Evolutionary conservation across 1,139 yeast species (phyloP), one percentile per base, ranked within the genome.

Genomic region (Saccharomycopsis hybrid): DNA sequence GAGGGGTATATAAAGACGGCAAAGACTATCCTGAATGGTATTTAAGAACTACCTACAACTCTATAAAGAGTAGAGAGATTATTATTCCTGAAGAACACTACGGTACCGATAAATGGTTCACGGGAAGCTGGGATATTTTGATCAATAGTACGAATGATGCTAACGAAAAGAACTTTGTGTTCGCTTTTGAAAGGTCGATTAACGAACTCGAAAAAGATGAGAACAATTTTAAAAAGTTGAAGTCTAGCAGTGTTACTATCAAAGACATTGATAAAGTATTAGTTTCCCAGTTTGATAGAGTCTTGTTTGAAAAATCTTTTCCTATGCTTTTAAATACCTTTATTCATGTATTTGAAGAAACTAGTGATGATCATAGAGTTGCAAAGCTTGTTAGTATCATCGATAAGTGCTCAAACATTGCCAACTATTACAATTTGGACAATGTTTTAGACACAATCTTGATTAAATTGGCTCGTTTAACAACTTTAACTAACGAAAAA

Each of bases 31-130:
- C 95, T 1, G 78, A 75, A 44, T 85, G 94, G 92, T 89, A 87
- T 59, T 71, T 92, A 56, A 80, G 83, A 52, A 85, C 78, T 57
- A 88, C 92, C 39, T 94, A 85, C 64, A 70, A 75, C 39, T 85
- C 95, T 1, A 90, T 94, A 53, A 77, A 79, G 56, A 88, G 84
- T 50, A 78, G 86, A 48, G 99, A 94, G 65, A 92, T 92, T 56
- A 88, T 94, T 50, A 87, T 94, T 90, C 97, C 98, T 0, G 98
- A 92, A 60, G 99, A 94, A 62, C 97, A 90, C 60, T 89, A 84
- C 61, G 83, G 81, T 33, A 77, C 85, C 2, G 82, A 81, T 44
- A 89, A 85, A 61, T 85, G 96, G 81, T 92, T 90, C 67, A 97
- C 90, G 62, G 92, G 86, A 61, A 81, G 85, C 18, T 94, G 99